Percentiles rank a stretch among this genome's conserved stretches.
Evolutionary conservation across 805 yeast species (phyloP).

Genomic region (Candida bentonensis): DNA sequence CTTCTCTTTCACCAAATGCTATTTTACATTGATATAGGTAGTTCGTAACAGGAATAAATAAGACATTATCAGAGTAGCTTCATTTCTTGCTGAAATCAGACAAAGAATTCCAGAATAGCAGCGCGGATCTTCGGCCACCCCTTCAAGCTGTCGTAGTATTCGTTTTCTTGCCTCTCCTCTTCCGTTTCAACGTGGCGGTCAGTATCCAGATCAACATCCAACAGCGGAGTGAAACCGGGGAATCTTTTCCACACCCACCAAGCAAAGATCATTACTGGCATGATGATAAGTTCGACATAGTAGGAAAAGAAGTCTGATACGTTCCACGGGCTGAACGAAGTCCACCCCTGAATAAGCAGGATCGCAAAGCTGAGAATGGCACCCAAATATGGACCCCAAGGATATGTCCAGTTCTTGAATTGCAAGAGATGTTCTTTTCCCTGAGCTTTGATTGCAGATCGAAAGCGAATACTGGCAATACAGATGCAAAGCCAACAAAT

Average conservation of each 20-base stretch:
- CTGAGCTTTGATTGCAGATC: conserved; percentile 29
- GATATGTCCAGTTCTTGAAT: conserved; percentile 38
- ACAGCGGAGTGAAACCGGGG: conserved; percentile 34
- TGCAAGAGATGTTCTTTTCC: conserved; percentile 28
- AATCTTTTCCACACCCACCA: conserved; percentile 44
- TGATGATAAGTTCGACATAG: conserved; percentile 47
- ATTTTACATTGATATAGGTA: too few relatives aligned
- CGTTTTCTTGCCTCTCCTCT: conserved; percentile 32
- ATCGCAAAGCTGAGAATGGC: conserved; percentile 33
- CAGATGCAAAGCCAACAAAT: conserved; percentile 50
- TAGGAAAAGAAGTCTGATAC: conserved; percentile 49
- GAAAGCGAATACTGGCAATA: conserved; percentile 38
- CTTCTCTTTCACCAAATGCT: too few relatives aligned
- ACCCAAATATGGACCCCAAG: conserved; percentile 36
- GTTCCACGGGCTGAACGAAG: conserved; percentile 52
- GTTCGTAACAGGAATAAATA: too few relatives aligned
- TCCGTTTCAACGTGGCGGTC: conserved; percentile 48
- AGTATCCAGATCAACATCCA: conserved; percentile 63
- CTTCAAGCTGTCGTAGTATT: conserved; percentile 24
- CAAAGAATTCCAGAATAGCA: conserved; percentile 5
- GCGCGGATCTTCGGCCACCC: conserved; percentile 32
- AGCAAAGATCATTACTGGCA: conserved; percentile 37
- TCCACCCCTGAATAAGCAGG: conserved; percentile 51
- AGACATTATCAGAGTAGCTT: too few relatives aligned
- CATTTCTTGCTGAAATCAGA: too few relatives aligned